These are phyloP conservation scores for Solanum tacnaense DNA, from an alignment of 257 asterid genomes.

Conservation along the genomic window DNA sequence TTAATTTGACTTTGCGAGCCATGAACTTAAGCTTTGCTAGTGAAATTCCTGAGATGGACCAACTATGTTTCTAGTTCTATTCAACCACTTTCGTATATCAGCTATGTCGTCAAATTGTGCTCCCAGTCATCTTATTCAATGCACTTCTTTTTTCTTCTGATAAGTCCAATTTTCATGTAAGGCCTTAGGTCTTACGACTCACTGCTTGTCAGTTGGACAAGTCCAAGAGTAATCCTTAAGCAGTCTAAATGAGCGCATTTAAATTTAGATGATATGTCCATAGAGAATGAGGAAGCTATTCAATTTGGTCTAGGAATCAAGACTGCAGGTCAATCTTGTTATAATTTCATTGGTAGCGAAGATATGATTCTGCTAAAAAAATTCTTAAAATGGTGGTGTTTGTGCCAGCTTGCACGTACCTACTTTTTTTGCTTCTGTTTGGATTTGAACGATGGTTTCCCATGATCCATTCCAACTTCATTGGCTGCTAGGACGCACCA, in stretches of 20 bases:
- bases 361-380: background rate
- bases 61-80: background rate
- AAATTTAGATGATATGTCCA: background rate
- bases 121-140: background rate
- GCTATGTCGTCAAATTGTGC: background rate
- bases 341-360: background rate
- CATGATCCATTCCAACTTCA: background rate
- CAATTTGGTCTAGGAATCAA: background rate
- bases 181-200: background rate
- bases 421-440: background rate
- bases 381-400: background rate
- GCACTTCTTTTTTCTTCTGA: background rate
- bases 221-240: background rate
- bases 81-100: background rate
- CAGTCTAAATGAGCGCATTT: background rate
- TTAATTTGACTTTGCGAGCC: background rate
- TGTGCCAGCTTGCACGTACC: background rate
- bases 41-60: background rate
- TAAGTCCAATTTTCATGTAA: background rate
- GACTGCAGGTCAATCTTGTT: background rate
- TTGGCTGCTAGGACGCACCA: background rate
- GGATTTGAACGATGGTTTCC: background rate
- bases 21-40: background rate
- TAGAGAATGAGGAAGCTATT: background rate
- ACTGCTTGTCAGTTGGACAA: background rate